Evolutionary conservation across 176 grass and related monocot species (phyloP), one percentile per base, ranked within the genome.

Genomic region (Phyllostachys edulis): DNA sequence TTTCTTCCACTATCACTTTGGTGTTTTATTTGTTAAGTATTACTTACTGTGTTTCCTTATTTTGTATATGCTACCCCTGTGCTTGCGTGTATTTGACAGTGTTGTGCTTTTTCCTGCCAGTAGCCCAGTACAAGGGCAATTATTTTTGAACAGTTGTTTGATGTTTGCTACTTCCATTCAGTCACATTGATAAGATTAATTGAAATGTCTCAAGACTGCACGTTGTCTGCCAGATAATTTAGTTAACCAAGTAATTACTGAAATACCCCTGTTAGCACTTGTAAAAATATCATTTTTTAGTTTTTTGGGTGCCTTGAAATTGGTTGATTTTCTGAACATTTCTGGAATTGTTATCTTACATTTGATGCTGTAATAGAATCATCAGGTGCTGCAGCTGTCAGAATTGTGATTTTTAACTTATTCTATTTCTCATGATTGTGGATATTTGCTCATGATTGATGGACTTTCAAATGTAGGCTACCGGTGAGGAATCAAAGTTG

Each of bases 401-500:
- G 37, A 32, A 21, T 34, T 44, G 46, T 74, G 59, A 27, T n/a
- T 37, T 70, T 69, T 42, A 50, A 29, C 39, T 81, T 15, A 55
- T 73, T 47, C 8, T 45, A 21, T 79, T 88, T 67, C 14, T 36
- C 51, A 74, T 55, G 6, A 68, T 82, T 29, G 9, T 82, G 38
- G 2, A 27, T 65, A 60, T 76, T 14, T 26, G 1, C 61, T 82
- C 50, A 42, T 82, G 56, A 49, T n/a, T n/a, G 54, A 15, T 86
- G 32, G 21, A 68, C 75, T 82, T 87, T 62, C 39, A 52, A 82
- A 60, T 83, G 83, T 69, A 98, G 96, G 69, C 87, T 80, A 65
- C 91, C 24, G 88, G 77, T 71, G 96, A 98, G 79, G 96, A 98
- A 44, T 87, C 93, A 65, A 98, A 94, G 77, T 74, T 84, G 45